Evolutionary conservation across 768 basidiomycete genomes (phyloP).

Genomic region (Galerina sulciceps): DNA sequence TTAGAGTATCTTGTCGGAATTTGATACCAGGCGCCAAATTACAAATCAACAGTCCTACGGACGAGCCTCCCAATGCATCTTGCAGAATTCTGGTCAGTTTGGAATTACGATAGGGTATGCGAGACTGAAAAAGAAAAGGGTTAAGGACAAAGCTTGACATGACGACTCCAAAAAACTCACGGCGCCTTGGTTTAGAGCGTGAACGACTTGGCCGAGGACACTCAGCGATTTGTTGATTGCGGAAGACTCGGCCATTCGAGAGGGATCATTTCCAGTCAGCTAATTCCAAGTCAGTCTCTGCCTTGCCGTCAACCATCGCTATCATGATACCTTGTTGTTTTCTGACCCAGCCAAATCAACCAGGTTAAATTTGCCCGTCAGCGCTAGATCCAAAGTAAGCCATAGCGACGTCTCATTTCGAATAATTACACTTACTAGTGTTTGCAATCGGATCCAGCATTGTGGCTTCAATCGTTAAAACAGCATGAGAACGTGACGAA

Average conservation of each 20-base stretch:
- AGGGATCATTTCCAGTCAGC: constrained; percentile 84
- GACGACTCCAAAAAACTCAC: constrained; percentile 41
- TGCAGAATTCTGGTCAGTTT: constrained; percentile 89
- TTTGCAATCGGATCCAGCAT: constrained; percentile 57
- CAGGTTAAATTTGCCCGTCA: constrained; percentile 80
- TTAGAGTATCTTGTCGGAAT: constrained; percentile 86
- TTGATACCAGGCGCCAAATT: constrained; percentile 84
- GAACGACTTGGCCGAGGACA: constrained; percentile 86
- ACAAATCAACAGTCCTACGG: constrained; percentile 82
- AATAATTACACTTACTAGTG: constrained; percentile 46
- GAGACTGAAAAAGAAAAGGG: constrained; percentile 44
- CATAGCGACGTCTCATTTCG: neutral
- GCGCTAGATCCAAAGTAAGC: constrained; percentile 39
- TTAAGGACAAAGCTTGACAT: constrained; percentile 5
- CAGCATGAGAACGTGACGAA: constrained; percentile 89
- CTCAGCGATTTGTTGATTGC: constrained; percentile 92
- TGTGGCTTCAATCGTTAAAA: constrained; percentile 74
- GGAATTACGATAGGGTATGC: constrained; percentile 89
- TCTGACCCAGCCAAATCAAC: constrained; percentile 92
- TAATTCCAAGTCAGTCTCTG: constrained; percentile 22
- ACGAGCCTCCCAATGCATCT: constrained; percentile 86
- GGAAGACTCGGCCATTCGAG: constrained; percentile 86
- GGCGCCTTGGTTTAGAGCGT: constrained; percentile 77
- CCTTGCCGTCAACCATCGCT: neutral
- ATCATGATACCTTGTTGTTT: constrained; percentile 74